Percentiles rank a stretch among this genome's conserved stretches.
Conservation (phyloP, 2,329 filamentous ascomycete genomes). For the Coleophoma cylindrospora region DNA sequence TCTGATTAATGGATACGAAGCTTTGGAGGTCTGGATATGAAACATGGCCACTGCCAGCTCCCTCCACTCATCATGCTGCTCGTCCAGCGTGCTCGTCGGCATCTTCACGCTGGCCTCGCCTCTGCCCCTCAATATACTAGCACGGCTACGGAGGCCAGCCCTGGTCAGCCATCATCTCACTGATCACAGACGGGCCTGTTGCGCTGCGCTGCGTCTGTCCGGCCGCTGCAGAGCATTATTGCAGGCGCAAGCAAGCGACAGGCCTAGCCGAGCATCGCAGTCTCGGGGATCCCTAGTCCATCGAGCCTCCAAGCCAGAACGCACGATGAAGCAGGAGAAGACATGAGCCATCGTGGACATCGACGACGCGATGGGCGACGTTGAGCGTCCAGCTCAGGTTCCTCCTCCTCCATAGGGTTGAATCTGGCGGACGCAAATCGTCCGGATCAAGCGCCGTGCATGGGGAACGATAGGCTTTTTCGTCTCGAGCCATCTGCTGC, state of each 20-base stretch:
- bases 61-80: neutral
- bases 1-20: too few relatives aligned
- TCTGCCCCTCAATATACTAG: neutral
- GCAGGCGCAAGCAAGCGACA: neutral
- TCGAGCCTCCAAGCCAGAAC: too few relatives aligned
- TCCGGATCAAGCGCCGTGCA: neutral
- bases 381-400: too few relatives aligned
- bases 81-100: neutral
- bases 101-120: neutral
- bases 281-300: too few relatives aligned
- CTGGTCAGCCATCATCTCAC: neutral
- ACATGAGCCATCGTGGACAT: too few relatives aligned
- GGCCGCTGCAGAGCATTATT: neutral
- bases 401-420: too few relatives aligned
- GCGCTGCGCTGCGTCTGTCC: neutral
- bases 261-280: neutral
- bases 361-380: too few relatives aligned
- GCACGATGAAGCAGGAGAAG: too few relatives aligned
- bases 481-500: slow-evolving; percentile 10
- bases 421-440: neutral
- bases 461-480: neutral
- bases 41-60: neutral
- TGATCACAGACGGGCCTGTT: neutral
- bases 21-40: neutral
- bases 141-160: neutral